These are phyloP conservation scores for Aspergillus chevalieri DNA, from an alignment of 2,329 filamentous ascomycete species.

Conservation along the genomic window DNA sequence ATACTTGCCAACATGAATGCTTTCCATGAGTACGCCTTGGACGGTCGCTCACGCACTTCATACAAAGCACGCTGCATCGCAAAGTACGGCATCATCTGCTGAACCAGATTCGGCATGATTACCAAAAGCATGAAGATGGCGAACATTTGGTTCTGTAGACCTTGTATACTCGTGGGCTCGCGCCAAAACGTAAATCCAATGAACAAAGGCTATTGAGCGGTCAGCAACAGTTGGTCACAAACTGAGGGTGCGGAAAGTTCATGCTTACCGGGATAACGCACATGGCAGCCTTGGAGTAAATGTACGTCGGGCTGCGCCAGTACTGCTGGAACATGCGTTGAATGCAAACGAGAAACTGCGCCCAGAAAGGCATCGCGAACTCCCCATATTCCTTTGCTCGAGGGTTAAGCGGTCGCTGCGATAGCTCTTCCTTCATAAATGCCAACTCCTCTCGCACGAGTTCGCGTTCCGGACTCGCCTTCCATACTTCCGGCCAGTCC, in stretches of 20 bases:
- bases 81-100: conserved; percentile 52
- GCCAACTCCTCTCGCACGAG: conserved; percentile 44
- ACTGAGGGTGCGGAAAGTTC: conserved; percentile 41
- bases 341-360: conserved; percentile 62
- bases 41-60: conserved; percentile 53
- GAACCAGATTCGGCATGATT: conserved; percentile 57
- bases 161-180: conserved; percentile 65
- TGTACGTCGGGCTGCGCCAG: conserved; percentile 81
- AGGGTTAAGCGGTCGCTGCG: conserved; percentile 21
- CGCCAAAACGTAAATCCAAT: conserved; percentile 77
- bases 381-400: conserved; percentile 59
- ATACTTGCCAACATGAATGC: conserved; percentile 64
- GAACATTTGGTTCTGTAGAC: conserved; percentile 86
- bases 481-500: conserved; percentile 60
- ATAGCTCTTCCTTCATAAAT: conserved; percentile 27
- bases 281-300: conserved; percentile 71
- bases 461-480: conserved; percentile 49
- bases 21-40: conserved; percentile 66
- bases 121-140: conserved; percentile 75
- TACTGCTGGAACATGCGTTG: conserved; percentile 79
- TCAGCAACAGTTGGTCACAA: background rate
- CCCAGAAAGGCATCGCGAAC: conserved; percentile 67
- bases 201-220: conserved; percentile 57
- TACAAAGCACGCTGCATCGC: conserved; percentile 50
- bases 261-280: conserved; percentile 59